Evolutionary conservation across 1,139 yeast species (phyloP), one percentile per base, ranked within the genome.

Genomic region (Yamadazyma pseudoaaseri): DNA sequence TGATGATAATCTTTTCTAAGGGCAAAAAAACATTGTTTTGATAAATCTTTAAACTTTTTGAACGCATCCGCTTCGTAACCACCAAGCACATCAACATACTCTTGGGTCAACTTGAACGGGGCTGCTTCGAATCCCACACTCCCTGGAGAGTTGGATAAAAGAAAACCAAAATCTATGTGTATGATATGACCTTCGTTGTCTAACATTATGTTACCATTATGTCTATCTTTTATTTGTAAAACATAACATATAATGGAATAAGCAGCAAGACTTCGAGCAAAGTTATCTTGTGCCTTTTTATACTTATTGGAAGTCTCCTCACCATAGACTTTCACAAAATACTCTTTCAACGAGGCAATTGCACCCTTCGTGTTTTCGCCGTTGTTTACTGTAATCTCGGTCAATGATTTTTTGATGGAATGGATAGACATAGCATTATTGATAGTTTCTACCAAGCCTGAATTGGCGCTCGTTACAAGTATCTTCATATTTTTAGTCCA

Each of bases 121-220:
- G 97, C 96, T 1, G 96, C 95, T 53, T 92, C 98, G 57, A 92
- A 89, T 0, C 97, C 96, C 35, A 92, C 87, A 37, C 95, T 83
- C 2, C 97, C 97, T 0, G 98, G 98, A 0, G 97, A 83, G 51
- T 92, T 92, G 0, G 96, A 86, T 5, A 92, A 65, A 51, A 92
- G 61, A 54, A 89, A 92, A 0, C 98, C 98, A 64, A 92, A 92
- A 61, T 92, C 98, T 47, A 92, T 92, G 56, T 92, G 98, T 31
- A 89, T 81, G 10, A 92, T 83, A 54, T 92, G 97, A 0, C 98
- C 98, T 45, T 90, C 96, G 41, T 81, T 79, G 54, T 92, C 98
- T 12, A 92, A 63, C 85, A 92, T 82, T 31, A 92, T 90, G 57
- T 92, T 92, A 51, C 98, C 98, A 56, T 92, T 92, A 53, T 92